Conservation (phyloP, 2,329 filamentous ascomycete species). For the Aurifilum marmelostoma region DNA sequence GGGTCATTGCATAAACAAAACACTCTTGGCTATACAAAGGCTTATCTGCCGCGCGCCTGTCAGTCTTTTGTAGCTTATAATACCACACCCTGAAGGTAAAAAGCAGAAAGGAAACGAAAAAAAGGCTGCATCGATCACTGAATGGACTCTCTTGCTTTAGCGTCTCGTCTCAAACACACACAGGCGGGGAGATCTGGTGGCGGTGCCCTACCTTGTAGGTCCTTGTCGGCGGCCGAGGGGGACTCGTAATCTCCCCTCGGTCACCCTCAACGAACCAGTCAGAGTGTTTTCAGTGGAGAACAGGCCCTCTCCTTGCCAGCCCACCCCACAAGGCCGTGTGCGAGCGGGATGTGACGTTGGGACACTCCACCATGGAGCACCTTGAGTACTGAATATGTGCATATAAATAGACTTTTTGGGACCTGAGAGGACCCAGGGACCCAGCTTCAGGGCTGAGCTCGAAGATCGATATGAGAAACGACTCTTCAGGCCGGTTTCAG, state of each 20-base stretch:
- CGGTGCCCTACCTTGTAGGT: background rate
- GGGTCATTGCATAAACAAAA: constrained; percentile 11
- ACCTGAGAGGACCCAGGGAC: background rate
- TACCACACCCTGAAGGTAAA: background rate
- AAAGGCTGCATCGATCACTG: background rate
- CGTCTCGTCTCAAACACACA: background rate
- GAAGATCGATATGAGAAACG: background rate
- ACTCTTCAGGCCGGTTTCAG: background rate
- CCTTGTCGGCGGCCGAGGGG: background rate
- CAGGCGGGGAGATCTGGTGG: background rate
- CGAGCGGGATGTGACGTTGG: background rate
- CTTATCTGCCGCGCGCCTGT: constrained; percentile 9
- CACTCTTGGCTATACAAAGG: background rate
- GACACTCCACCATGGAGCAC: background rate
- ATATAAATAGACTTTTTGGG: constrained; percentile 6
- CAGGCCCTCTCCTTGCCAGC: background rate
- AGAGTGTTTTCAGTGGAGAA: background rate
- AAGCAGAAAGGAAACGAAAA: background rate
- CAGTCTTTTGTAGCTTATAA: background rate
- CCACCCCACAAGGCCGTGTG: background rate
- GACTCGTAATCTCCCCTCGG: constrained; percentile 5
- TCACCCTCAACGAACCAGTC: background rate
- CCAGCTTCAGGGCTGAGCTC: constrained; percentile 3
- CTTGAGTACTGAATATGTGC: background rate
- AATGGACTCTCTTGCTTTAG: background rate